Conservation (phyloP, 148 eudicot species). For the Talinum fruticosum region DNA sequence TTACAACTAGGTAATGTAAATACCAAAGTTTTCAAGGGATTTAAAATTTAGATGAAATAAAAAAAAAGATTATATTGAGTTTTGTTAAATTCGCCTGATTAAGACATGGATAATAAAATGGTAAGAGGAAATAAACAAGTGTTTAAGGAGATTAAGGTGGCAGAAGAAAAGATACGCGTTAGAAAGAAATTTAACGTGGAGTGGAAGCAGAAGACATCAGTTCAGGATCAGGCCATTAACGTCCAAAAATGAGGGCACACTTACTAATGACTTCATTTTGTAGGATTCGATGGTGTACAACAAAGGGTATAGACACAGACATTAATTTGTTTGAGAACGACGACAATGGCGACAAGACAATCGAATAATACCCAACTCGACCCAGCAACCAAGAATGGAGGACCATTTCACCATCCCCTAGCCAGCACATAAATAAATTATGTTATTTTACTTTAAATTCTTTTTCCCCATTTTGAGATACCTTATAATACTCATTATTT, state of each 20-base stretch:
- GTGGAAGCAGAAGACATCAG: constrained; percentile 1
- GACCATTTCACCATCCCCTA: too few species aligned
- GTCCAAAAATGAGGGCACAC: constrained; percentile 29
- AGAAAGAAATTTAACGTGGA: not conserved
- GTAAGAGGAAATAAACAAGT: not conserved
- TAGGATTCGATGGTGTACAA: not conserved
- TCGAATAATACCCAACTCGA: constrained; percentile 8
- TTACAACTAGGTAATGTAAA: too few species aligned
- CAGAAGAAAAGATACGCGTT: constrained; percentile 13
- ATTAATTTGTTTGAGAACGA: constrained; percentile 8
- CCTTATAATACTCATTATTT: too few species aligned
- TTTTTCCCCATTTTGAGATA: too few species aligned
- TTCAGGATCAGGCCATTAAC: constrained; percentile 30
- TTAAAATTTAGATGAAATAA: too few species aligned
- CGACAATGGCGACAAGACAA: constrained; percentile 25
- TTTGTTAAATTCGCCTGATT: too few species aligned
- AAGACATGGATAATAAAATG: not conserved
- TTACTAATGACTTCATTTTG: not conserved
- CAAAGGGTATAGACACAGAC: not conserved
- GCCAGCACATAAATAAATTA: too few species aligned
- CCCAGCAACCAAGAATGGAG: not conserved
- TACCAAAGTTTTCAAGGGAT: too few species aligned
- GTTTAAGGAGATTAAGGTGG: not conserved
- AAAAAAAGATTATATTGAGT: too few species aligned
- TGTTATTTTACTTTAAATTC: too few species aligned